A percentile compares a stretch with the other conserved stretches of the same genome.
These are phyloP conservation scores for Protomyces inouyei DNA, from an alignment of 1,139 yeast genomes.

Conservation along the genomic window DNA sequence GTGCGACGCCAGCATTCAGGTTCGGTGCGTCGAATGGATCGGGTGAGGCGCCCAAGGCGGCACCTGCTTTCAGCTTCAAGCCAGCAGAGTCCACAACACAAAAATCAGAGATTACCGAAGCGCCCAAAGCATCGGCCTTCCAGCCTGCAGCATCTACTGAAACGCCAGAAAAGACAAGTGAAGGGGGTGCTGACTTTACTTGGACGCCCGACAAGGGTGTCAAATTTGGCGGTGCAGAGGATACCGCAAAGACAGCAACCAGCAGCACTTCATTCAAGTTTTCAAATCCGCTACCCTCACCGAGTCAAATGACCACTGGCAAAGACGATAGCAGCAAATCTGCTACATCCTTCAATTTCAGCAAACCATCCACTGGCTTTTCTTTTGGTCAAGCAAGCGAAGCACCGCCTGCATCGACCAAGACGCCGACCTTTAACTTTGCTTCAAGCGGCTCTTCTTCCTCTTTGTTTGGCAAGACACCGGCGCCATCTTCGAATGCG, in stretches of 20 bases:
- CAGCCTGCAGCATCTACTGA: background rate
- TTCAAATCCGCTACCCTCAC: conserved; percentile 25
- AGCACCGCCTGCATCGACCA: conserved; percentile 1
- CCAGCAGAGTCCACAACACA: background rate
- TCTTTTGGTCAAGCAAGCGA: conserved; percentile 2
- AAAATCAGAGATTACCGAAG: background rate
- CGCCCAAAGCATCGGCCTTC: background rate
- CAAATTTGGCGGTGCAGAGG: conserved; percentile 36
- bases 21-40: background rate
- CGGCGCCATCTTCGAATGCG: background rate
- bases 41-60: background rate
- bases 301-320: conserved; percentile 1
- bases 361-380: conserved; percentile 6
- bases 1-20: background rate
- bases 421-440: conserved; percentile 8
- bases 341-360: conserved; percentile 10
- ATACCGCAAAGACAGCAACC: background rate
- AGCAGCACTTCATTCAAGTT: conserved; percentile 10
- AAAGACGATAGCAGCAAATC: background rate
- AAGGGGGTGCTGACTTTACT: conserved; percentile 26
- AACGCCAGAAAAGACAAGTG: conserved; percentile 3
- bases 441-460: conserved; percentile 10
- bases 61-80: conserved; percentile 17
- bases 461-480: background rate
- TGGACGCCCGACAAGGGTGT: conserved; percentile 42